Evolutionary conservation across 129 eudicot species (phyloP), one percentile per base, ranked within the genome.

Genomic region (Tanacetum coccineum): DNA sequence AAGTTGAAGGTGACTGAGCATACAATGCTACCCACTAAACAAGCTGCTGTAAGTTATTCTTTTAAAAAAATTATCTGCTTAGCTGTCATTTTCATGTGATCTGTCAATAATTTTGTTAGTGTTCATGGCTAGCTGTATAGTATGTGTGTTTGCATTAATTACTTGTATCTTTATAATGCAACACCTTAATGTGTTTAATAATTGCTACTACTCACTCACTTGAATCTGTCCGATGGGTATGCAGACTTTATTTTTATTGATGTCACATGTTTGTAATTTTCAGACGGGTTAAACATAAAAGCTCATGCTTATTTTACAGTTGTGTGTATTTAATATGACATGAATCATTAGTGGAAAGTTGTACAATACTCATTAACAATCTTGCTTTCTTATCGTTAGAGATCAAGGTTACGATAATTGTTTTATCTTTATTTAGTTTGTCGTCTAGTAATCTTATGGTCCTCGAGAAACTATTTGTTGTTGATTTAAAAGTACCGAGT

Each of bases 31-130:
- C 58, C 78, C 45, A 64, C 78, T 36, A 58, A 51, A 74, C 56
- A 30, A 30, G 39, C 39, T 30, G 39, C 62, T 77, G 95, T 84
- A 71, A 22, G 63, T 63, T 69, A 14, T 36, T 32, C 21, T 62
- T 36, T 14, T 17, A 28, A 28, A 28, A 26, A 26, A 26, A 26
- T 28, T 30, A 30, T 30, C 39, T 30, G 39, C 63, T 32, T 18
- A 54, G 51, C 64, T 28, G 68, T 74, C 76, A 36, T 42, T 48
- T 67, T 59, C 75, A 64, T 60, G 62, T 78, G 62, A 74, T 28
- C 68, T 61, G 56, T 69, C 82, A 57, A 56, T 52, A 45, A 63
- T 46, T 63, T 36, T 21, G 42, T 57, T 68, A 52, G 30, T 15
- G 40, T 58, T 71, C 5, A 70, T 63, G 18, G 1, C 40, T 57